phyloP scores from a whole-genome alignment of 495 filamentous ascomycete genomes.

The Alectoria sarmentosa region DNA sequence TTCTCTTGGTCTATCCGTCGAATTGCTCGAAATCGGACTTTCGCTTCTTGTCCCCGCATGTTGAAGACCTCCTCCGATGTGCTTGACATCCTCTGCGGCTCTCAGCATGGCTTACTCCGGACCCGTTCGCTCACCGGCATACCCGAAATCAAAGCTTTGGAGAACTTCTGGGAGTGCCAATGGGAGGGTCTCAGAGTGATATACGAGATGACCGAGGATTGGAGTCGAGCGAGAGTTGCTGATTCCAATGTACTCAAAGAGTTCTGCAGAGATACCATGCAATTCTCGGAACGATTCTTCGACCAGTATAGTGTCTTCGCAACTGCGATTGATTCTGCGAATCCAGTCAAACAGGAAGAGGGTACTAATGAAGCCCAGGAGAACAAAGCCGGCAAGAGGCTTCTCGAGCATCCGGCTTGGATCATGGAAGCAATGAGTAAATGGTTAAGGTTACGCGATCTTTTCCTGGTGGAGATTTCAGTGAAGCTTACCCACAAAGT shows the following conservation, averaged over 20 bases:
- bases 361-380: constrained; percentile 38
- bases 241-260: constrained; percentile 75
- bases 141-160: constrained; percentile 55
- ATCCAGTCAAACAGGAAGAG: constrained; percentile 31
- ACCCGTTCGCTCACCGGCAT: constrained; percentile 49
- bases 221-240: constrained; percentile 45
- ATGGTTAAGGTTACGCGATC: constrained; percentile 79
- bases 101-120: constrained; percentile 69
- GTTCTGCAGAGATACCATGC: constrained; percentile 88
- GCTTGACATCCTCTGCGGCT: constrained; percentile 75
- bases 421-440: constrained; percentile 64
- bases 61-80: constrained; percentile 69
- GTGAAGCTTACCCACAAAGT: constrained; percentile 64
- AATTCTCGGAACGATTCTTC: constrained; percentile 80
- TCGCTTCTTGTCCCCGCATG: constrained; percentile 60
- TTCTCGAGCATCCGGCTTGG: constrained; percentile 54
- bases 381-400: constrained; percentile 40
- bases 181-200: constrained; percentile 75
- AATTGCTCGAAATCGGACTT: constrained; percentile 51
- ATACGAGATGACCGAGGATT: constrained; percentile 74
- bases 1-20: constrained; percentile 53
- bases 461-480: constrained; percentile 68
- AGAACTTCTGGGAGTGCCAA: constrained; percentile 71
- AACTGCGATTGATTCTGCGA: constrained; percentile 48
- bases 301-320: constrained; percentile 73